phyloP scores from a whole-genome alignment of 2,329 filamentous ascomycete genomes.

The Cytospora paraplurivora region DNA sequence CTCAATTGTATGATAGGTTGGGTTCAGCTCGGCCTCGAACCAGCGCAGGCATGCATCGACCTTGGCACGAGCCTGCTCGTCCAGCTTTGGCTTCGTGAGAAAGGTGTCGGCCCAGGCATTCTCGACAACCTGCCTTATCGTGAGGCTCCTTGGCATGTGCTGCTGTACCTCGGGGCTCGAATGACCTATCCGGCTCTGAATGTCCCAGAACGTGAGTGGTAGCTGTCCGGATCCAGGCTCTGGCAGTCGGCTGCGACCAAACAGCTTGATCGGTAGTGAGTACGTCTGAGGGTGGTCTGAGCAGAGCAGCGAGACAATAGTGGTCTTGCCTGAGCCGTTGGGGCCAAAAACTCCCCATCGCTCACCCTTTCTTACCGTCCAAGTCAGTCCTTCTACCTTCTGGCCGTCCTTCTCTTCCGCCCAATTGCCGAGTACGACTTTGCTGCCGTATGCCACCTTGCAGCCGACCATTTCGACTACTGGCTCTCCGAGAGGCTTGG shows the following conservation, averaged over 20 bases:
- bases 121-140: conserved; percentile 73
- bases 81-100: conserved; percentile 67
- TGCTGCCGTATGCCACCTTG: conserved; percentile 76
- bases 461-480: conserved; percentile 88
- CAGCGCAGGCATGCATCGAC: conserved; percentile 72
- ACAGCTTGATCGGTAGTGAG: conserved; percentile 81
- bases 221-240: conserved; percentile 64
- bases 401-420: conserved; percentile 56
- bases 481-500: conserved; percentile 57
- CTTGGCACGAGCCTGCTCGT: conserved; percentile 54
- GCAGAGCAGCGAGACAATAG: conserved; percentile 85
- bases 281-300: conserved; percentile 97
- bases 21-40: conserved; percentile 80
- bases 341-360: conserved; percentile 92
- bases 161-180: conserved; percentile 93
- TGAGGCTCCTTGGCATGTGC: conserved; percentile 81
- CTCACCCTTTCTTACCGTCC: conserved; percentile 81
- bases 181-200: conserved; percentile 87
- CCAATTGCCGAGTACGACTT: conserved; percentile 82
- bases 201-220: conserved; percentile 88
- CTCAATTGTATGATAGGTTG: conserved; percentile 38
- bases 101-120: conserved; percentile 93
- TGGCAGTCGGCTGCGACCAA: conserved; percentile 79
- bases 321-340: conserved; percentile 96
- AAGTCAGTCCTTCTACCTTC: conserved; percentile 67